Evolutionary conservation across 139 green algal genomes (phyloP).

Genomic region (Ettlia oleoabundans): DNA sequence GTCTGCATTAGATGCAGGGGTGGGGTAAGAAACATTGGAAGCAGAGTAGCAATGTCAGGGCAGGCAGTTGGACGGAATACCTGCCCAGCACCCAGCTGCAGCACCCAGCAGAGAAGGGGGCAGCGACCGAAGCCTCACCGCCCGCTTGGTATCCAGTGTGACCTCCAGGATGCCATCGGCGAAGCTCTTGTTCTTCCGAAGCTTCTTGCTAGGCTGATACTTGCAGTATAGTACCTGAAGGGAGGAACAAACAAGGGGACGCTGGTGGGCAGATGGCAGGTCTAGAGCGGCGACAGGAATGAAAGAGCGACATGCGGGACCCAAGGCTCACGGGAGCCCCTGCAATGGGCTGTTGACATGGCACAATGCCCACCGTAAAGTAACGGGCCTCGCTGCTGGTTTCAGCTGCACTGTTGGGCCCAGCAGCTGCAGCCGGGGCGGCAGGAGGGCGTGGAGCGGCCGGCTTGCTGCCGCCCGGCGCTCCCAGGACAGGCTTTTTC

Average conservation of each 20-base stretch:
- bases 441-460: neutral
- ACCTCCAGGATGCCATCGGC: constrained; percentile 60
- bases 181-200: constrained; percentile 60
- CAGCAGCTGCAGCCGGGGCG: neutral
- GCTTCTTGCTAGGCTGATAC: constrained; percentile 29
- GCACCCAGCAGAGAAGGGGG: neutral
- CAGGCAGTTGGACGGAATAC: too few relatives aligned
- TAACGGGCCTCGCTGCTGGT: constrained; percentile 8
- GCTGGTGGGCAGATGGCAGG: too few relatives aligned
- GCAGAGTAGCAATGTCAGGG: too few relatives aligned
- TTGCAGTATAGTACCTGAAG: neutral
- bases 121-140: constrained; percentile 33
- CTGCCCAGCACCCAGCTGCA: neutral
- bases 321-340: too few relatives aligned
- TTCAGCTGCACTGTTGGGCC: neutral
- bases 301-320: too few relatives aligned
- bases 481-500: neutral
- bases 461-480: neutral
- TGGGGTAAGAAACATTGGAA: neutral
- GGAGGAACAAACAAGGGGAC: too few relatives aligned
- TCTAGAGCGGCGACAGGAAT: neutral
- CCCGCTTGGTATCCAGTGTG: constrained; percentile 27
- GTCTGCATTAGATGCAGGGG: neutral
- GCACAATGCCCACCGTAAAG: constrained; percentile 37
- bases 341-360: too few relatives aligned